phyloP scores from a whole-genome alignment of 176 grass and related monocot species.

The Miscanthus lutarioriparius region DNA sequence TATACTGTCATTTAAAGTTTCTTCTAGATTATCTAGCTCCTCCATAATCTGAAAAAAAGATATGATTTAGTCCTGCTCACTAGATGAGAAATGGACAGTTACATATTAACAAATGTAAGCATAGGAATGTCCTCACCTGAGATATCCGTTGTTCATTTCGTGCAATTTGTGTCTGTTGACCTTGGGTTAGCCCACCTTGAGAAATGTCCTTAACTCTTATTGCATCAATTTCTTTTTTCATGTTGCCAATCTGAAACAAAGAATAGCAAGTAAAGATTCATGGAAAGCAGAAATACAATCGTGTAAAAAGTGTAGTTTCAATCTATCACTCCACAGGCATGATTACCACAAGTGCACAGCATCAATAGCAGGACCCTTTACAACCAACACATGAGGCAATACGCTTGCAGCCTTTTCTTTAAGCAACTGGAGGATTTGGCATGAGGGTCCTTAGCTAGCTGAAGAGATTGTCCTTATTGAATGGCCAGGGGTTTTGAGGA shows the following conservation, averaged over 20 bases:
- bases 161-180: conserved; percentile 99
- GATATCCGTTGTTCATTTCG: conserved; percentile 93
- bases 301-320: neutral
- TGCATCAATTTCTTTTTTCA: conserved; percentile 99
- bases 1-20: conserved; percentile 99
- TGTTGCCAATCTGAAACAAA: conserved; percentile 74
- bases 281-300: conserved; percentile 18
- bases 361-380: neutral
- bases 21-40: conserved; percentile 94
- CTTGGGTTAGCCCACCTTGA: conserved; percentile 99
- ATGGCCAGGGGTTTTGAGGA: neutral
- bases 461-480: neutral
- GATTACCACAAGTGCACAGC: neutral
- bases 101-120: conserved; percentile 21
- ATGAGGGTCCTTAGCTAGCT: neutral
- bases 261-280: conserved; percentile 16
- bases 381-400: neutral
- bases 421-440: neutral
- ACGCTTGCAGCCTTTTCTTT: neutral
- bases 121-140: conserved; percentile 54
- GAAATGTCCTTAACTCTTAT: conserved; percentile 92
- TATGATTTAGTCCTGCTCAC: neutral
- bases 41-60: conserved; percentile 73
- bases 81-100: neutral
- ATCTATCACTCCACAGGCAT: neutral